Conservation (phyloP, 2,329 filamentous ascomycete species). For the Mycosphaerelloides madeirae region DNA sequence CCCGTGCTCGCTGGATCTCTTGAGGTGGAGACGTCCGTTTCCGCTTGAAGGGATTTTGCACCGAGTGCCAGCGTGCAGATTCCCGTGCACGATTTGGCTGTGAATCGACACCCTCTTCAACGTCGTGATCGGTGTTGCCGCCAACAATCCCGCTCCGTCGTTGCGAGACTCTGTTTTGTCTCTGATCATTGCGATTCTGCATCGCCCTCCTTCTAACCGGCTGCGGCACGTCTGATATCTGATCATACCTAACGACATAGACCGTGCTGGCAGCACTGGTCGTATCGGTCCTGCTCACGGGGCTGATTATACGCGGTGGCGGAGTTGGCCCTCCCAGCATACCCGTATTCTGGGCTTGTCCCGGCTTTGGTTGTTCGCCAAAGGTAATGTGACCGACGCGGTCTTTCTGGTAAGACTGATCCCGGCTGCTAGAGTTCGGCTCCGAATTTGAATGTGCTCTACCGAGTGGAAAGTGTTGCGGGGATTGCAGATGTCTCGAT, state of each 20-base stretch:
- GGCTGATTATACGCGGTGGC: constrained; percentile 48
- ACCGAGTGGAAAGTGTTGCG: constrained; percentile 31
- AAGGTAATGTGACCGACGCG: constrained; percentile 4
- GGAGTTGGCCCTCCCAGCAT: constrained; percentile 33
- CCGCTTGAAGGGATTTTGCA: constrained; percentile 56
- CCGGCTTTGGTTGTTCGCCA: not conserved
- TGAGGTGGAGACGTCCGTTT: constrained; percentile 55
- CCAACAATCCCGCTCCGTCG: constrained; percentile 6
- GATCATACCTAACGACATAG: constrained; percentile 59
- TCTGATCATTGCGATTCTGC: constrained; percentile 16
- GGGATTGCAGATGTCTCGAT: constrained; percentile 20
- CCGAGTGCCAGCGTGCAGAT: constrained; percentile 43
- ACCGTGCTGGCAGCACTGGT: constrained; percentile 60
- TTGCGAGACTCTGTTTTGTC: constrained; percentile 1
- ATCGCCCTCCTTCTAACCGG: constrained; percentile 28
- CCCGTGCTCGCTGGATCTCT: constrained; percentile 52
- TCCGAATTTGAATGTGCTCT: constrained; percentile 27
- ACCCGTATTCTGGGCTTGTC: constrained; percentile 1
- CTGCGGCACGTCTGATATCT: constrained; percentile 45
- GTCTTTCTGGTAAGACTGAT: constrained; percentile 1
- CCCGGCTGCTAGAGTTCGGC: constrained; percentile 12
- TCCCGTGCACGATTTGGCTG: constrained; percentile 30
- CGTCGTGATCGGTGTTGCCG: constrained; percentile 21
- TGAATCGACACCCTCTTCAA: constrained; percentile 22
- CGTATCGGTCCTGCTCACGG: constrained; percentile 57